Evolutionary conservation across 164 flowering plant genomes (phyloP), one percentile per base, ranked within the genome.

Genomic region (Macadamia tetraphylla): DNA sequence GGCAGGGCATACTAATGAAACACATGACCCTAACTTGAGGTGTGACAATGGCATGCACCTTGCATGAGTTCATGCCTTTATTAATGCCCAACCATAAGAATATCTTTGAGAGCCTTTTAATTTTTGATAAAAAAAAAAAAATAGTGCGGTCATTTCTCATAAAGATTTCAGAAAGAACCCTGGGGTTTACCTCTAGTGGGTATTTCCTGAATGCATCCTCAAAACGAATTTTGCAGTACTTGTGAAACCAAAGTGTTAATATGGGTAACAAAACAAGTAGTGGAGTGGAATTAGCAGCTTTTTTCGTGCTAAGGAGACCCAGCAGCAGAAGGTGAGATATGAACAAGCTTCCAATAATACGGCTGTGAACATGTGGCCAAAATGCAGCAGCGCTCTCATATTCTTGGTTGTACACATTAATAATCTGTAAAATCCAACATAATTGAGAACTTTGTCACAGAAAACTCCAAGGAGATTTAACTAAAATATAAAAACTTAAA

Each of bases 311-410:
- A 29, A 94, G 88, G 60, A 94, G 81, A 40, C 99, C 99, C 74
- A 94, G 53, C 65, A 94, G 71, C 48, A 94, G 88, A 62, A 94
- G 83, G 15, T 94, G 99, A 66, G 98, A 89, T 70, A 94, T 89
- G 72, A 92, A 68, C 60, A 94, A 81, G 82, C 97, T 85, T 56
- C 87, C 92, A 49, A 94, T 77, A 40, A 94, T 87, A 63, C 97
- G 97, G 71, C 84, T 78, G 53, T 94, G 99, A 69, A 94, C 97
- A 66, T 85, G 91, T 44, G 99, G 99, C 99, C 99, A 94, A 73
- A 90, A 92, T 67, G 98, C 97, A 66, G 84, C 99, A 65, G 68
- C 90, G 77, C 98, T 94, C 77, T 94, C 99, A 63, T 94, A 94
- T 70, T 75, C 81, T 80, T 89, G 98, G 68, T 89, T 69, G 80